Base-by-base conservation (phyloP, 345 rosid genomes). In the Populus tremula region DNA sequence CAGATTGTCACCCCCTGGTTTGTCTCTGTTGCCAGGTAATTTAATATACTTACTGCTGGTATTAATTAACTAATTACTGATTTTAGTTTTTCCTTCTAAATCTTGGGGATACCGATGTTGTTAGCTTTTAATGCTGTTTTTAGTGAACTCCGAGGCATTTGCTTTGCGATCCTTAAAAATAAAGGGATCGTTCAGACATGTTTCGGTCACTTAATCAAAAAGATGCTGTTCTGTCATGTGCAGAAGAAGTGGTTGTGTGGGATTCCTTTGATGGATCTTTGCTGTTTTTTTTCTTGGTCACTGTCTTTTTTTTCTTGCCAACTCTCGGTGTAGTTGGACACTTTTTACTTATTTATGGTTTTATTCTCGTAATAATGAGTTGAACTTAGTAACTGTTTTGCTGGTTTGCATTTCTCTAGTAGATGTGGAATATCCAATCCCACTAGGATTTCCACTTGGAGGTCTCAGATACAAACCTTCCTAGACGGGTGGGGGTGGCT, bases 1-100 rank as follows among this genome's bases (percentile, higher is more conserved):
- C 89, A 84, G 73, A 64, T 81, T 54, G 87, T 87, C 5, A 87
- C 89, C 8, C 89, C 89, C 43, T 87, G 89, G 89, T 45, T 87
- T 1, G 80, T 87, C 63, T 87, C 89, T 35, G 87, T 87, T 71
- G 89, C 89, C 25, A 84, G 89, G 89, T 85, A 31, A 38, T 25
- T 16, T 80, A 45, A 4, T 11, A 41, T 41, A 41, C 13, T 2
- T 41, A 43, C 33, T 76, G n/a, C 29, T 38, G 59, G 53, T 21
- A 56, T 29, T 2, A 66, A 21, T 29, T 12, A 66, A 21, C 11
- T 12, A 50, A 50, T 1, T 16, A 14, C 50, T 14, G 11, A 45
- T 45, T 45, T 45, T 12, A 10, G 47, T 21, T 31, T 70, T 70
- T 1, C 8, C 53, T 17, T 17, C 56, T 50, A 18, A 49, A 50